Evolutionary conservation across 352 stramenopile genomes (phyloP), one percentile per base, ranked within the genome.

Genomic region (Vaucheria bursata): DNA sequence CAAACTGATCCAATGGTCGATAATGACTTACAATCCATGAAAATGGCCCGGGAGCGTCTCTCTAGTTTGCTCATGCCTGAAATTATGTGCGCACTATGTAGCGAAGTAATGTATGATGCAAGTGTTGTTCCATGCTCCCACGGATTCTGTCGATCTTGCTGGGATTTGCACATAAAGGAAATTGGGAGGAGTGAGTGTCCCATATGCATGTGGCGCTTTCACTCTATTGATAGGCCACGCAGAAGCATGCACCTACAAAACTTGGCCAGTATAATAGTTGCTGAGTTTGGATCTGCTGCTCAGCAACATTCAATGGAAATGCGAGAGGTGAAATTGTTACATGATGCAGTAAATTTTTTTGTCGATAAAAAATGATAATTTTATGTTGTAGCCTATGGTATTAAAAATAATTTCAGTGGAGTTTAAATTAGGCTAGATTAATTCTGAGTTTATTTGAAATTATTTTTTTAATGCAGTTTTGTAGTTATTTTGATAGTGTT

Each of bases 51-150:
- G 45, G 12, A 59, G 12, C 45, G 45, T 12, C 45, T 59, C 45
- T 12, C 45, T 12, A 18, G 12, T 12, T 25, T 45, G 45, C 33
- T 83, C 40, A 65, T 81, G 33, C 34, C 37, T 1, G 35, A 83
- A 38, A 40, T 79, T 3, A 37, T 12, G 36, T 83, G 78, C 75
- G 50, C 39, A 8, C 73, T 83, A 68, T 83, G 78, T 68, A 64
- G 25, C 45, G 74, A 83, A 68, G 40, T 75, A 4, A 33, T 83
- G 53, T 50, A 82, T 25, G 64, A 83, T 25, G 78, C 75, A 12
- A 35, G 29, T 3, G 71, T 83, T 35, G 39, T 83, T 40, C 78
- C 78, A 18, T 83, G 78, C 34, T 79, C 74, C 29, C 78, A 83
- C 65, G 77, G 50, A 34, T 81, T 83, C 66, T 83, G 78, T 75